Base-by-base conservation (phyloP, 23 red algal species). In the Gracilaria domingensis region DNA sequence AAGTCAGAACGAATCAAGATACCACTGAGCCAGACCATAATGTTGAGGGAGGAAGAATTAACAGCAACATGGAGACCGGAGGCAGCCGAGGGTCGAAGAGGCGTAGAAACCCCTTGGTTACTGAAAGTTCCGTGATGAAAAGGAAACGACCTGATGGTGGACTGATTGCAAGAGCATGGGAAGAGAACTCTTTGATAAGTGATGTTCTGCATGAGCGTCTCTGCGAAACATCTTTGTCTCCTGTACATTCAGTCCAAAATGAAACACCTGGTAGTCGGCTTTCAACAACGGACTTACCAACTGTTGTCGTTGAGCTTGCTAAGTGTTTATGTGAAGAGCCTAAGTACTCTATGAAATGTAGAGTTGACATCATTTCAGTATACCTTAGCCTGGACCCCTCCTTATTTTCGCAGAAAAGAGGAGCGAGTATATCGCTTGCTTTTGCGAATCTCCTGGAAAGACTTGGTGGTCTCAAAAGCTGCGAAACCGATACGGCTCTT, bases 391-490 rank as follows among this genome's bases (percentile, higher is more conserved):
- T 92, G 53, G 67, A 75, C 37, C 83, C 83, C 50, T 28, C 42
- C 24, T 81, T 74, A 30, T 82, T 94, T 25, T 94, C 92, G 6
- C 71, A 83, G 62, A 80, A 58, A 30, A 21, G 44, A 26, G 92
- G 92, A 16, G 69, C 80, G 14, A 30, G 13, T 51, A 51, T 94
- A 59, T 24, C 75, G 20, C 20, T 62, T 39, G 32, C 40, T 24
- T 94, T 82, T 80, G 66, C 92, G 0, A 72, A 57, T 59, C 60
- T 94, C 12, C 62, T 94, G 9, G 92, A 79, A 21, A 88, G 62
- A 35, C 25, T 94, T 32, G 92, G 92, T 16, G 92, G 83, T 32
- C 67, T 94, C 17, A 74, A 75, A 56, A 32, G 56, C 23, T 60
- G 66, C 57, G 83, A 75, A 56, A 73, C 65, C n/a, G 77, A 94